phyloP scores from a whole-genome alignment of 177 flowering plant genomes.

The Vitis hybrid region DNA sequence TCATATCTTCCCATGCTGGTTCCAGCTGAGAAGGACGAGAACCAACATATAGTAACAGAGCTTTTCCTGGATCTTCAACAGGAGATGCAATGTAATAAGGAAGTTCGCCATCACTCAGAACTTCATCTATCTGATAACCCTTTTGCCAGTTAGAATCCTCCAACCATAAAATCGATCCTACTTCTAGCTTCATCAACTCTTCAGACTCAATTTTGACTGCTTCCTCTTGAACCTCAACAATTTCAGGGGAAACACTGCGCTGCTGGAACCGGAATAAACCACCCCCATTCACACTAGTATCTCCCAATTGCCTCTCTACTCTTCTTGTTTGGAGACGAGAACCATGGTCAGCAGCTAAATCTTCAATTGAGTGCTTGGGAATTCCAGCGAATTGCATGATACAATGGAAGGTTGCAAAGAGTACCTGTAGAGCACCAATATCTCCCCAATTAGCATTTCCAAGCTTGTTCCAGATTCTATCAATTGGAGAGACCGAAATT shows the following conservation, averaged over 20 bases:
- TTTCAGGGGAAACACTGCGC: conserved; percentile 58
- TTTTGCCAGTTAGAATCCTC: conserved; percentile 68
- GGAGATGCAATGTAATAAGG: conserved; percentile 56
- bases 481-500: conserved; percentile 63
- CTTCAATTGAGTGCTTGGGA: conserved; percentile 72
- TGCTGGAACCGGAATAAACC: conserved; percentile 51
- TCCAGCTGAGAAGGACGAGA: conserved; percentile 84
- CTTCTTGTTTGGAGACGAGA: conserved; percentile 69
- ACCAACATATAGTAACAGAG: conserved; percentile 68
- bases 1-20: conserved; percentile 92
- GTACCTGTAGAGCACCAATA: conserved; percentile 69
- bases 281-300: conserved; percentile 45
- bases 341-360: conserved; percentile 71
- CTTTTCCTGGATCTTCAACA: conserved; percentile 59
- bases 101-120: conserved; percentile 43
- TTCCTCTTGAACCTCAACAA: conserved; percentile 70
- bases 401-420: conserved; percentile 75
- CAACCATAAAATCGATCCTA: conserved; percentile 65
- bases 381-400: conserved; percentile 63
- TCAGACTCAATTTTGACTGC: conserved; percentile 31
- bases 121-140: conserved; percentile 65
- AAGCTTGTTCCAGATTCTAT: conserved; percentile 89
- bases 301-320: conserved; percentile 60
- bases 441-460: conserved; percentile 98
- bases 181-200: conserved; percentile 49